Evolutionary conservation across 179 eudicot genomes (phyloP).

Genomic region (Heliamphora pulchella): DNA sequence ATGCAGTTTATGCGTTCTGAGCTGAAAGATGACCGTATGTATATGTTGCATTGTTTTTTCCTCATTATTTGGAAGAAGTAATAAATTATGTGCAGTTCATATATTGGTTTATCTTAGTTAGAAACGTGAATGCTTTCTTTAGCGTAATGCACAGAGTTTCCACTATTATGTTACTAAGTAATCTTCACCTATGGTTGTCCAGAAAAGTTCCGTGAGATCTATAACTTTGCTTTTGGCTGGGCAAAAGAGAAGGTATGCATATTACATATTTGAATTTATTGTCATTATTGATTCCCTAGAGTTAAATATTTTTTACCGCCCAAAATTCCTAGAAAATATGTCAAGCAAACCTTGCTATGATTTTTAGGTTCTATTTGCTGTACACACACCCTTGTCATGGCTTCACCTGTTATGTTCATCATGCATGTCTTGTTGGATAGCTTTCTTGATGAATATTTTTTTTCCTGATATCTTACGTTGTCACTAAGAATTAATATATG

Average conservation of each 20-base stretch:
- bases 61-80: not conserved
- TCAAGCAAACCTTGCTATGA: not conserved
- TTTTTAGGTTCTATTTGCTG: not conserved
- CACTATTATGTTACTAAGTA: constrained; percentile 4
- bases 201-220: constrained; percentile 93
- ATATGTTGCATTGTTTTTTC: not conserved
- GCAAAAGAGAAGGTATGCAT: constrained; percentile 89
- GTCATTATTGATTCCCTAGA: not conserved
- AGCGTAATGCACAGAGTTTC: not conserved
- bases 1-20: constrained; percentile 82
- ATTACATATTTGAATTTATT: too few relatives aligned
- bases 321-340: not conserved
- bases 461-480: not conserved
- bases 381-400: not conserved
- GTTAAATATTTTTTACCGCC: not conserved
- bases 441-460: not conserved
- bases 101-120: not conserved
- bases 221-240: constrained; percentile 95
- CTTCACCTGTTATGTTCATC: not conserved
- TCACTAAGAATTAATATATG: not conserved
- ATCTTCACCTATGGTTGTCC: constrained; percentile 28
- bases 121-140: not conserved
- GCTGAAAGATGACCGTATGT: constrained; percentile 87
- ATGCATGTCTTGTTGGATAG: not conserved
- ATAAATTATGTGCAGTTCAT: not conserved